phyloP scores from a whole-genome alignment of 75 land plant genomes.

The Larix kaempferi region DNA sequence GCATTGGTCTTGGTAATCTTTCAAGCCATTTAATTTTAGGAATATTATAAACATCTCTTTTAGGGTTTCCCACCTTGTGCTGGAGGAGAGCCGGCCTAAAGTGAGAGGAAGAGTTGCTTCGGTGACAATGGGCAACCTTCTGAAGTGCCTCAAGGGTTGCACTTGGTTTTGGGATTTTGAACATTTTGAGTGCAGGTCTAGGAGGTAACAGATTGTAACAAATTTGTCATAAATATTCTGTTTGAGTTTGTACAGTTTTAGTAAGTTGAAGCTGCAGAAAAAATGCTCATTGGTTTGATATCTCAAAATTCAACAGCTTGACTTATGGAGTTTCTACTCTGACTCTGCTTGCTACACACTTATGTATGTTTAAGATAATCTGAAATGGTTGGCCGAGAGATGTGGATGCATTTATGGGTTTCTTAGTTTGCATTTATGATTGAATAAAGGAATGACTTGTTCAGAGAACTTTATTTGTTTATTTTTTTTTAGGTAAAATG shows the following conservation, averaged over 20 bases:
- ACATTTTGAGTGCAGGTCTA: no score
- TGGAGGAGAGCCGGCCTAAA: no score
- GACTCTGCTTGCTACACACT: neutral
- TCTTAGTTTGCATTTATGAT: neutral
- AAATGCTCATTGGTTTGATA: neutral
- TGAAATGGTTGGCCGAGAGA: neutral
- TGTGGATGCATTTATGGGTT: neutral
- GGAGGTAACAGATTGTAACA: neutral
- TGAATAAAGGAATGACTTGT: neutral
- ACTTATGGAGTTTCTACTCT: neutral
- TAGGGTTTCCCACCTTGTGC: no score
- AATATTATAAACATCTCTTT: no score
- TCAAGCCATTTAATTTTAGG: no score
- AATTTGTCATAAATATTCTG: neutral
- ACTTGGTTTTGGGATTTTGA: no score
- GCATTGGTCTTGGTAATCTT: no score
- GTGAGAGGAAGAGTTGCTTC: no score
- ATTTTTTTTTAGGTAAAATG: slow-evolving; percentile 34
- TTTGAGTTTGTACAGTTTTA: neutral
- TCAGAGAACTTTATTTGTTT: neutral
- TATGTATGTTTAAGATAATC: neutral
- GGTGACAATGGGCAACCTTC: no score
- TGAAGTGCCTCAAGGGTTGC: no score
- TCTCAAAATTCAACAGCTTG: neutral
- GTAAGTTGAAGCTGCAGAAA: neutral